phyloP scores from a whole-genome alignment of 768 basidiomycete species.

The Daedaleopsis sinensis region DNA sequence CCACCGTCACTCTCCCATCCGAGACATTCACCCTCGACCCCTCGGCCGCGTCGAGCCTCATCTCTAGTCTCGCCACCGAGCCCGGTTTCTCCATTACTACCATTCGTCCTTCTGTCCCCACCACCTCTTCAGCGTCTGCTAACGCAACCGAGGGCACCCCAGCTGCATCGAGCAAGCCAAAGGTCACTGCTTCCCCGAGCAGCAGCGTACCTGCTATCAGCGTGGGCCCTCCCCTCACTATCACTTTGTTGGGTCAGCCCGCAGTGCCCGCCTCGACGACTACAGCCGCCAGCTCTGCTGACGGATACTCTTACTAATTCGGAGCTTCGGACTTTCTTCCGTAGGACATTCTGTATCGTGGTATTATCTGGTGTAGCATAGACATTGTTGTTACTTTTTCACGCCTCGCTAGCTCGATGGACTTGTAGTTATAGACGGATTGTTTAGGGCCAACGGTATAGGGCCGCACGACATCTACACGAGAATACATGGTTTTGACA shows the following conservation, averaged over 20 bases:
- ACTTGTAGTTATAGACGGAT: background rate
- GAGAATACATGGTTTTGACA: no score
- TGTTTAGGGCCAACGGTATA: background rate
- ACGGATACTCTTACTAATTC: conserved; percentile 16
- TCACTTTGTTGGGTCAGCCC: conserved; percentile 1
- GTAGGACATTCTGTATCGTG: background rate
- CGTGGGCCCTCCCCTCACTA: conserved; percentile 5
- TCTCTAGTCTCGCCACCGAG: conserved; percentile 40
- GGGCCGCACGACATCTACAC: no score
- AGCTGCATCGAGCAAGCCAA: background rate
- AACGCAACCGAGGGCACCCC: no score
- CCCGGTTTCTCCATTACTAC: conserved; percentile 11
- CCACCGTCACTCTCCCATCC: conserved; percentile 23
- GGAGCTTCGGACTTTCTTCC: no score
- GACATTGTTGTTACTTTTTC: background rate
- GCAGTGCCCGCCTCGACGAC: background rate
- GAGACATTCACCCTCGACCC: conserved; percentile 48
- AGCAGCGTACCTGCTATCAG: conserved; percentile 3
- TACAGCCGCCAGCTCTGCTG: background rate
- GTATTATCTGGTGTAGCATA: conserved; percentile 9
- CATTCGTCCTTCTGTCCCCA: conserved; percentile 3
- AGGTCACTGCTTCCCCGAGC: conserved; percentile 5
- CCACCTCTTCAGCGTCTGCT: background rate
- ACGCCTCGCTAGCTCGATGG: background rate
- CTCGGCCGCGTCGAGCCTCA: conserved; percentile 42